phyloP scores from a whole-genome alignment of 345 rosid genomes.

The Leavenworthia alabamica region DNA sequence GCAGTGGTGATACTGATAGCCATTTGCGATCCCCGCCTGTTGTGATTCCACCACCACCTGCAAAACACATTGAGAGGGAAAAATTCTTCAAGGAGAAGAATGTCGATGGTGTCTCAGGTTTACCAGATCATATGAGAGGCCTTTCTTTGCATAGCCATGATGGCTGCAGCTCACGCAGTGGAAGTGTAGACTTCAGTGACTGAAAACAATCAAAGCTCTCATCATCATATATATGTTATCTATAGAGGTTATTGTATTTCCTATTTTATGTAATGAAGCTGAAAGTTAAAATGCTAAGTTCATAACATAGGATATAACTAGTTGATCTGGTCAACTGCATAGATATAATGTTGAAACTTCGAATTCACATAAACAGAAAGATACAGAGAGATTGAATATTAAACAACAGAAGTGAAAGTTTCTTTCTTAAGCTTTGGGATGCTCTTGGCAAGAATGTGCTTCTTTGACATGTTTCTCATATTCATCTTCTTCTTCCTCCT shows the following conservation, averaged over 20 bases:
- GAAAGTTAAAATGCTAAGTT: neutral
- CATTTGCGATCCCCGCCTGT: conserved; percentile 37
- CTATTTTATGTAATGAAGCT: conserved; percentile 11
- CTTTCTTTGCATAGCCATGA: conserved; percentile 74
- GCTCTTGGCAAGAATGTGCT: conserved; percentile 80
- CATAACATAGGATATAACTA: neutral
- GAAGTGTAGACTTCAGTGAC: conserved; percentile 67
- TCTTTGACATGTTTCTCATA: conserved; percentile 86
- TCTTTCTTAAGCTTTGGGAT: conserved; percentile 40
- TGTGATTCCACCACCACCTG: conserved; percentile 91
- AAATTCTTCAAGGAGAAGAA: conserved; percentile 80
- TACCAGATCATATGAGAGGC: conserved; percentile 62
- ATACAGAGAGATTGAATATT: neutral
- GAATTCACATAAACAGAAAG: conserved; percentile 5
- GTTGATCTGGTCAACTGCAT: too few relatives aligned
- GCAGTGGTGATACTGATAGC: conserved; percentile 30
- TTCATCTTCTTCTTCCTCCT: conserved; percentile 46
- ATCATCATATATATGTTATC: conserved; percentile 16
- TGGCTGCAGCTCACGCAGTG: conserved; percentile 78
- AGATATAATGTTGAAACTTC: too few relatives aligned
- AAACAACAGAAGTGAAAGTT: neutral
- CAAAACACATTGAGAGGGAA: conserved; percentile 84
- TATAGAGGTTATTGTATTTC: conserved; percentile 3
- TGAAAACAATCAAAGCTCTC: conserved; percentile 28
- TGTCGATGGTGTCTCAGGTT: conserved; percentile 49